phyloP scores from a whole-genome alignment of 306 rosid species.

The Parietaria judaica region DNA sequence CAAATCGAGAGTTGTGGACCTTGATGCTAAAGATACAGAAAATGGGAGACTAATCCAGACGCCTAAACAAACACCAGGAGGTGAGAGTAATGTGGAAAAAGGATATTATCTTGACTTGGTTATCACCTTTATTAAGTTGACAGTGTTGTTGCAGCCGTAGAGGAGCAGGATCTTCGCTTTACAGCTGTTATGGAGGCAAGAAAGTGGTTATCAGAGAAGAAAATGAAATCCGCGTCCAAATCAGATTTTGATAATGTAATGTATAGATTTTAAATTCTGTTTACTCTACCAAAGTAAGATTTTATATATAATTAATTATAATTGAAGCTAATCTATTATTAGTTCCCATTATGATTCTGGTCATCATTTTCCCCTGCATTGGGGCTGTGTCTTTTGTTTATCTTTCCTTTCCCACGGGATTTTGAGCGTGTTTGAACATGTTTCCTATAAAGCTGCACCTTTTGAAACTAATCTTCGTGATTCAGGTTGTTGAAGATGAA shows the following conservation, averaged over 20 bases:
- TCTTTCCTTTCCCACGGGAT: neutral
- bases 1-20: constrained; percentile 68
- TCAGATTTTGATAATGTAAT: constrained; percentile 45
- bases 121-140: neutral
- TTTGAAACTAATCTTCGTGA: neutral
- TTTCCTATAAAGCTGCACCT: too few species aligned
- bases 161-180: constrained; percentile 45
- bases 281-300: constrained; percentile 42
- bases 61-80: constrained; percentile 27
- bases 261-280: constrained; percentile 27
- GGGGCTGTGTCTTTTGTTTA: neutral
- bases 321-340: neutral
- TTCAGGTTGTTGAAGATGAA: constrained; percentile 59
- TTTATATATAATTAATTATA: constrained; percentile 7
- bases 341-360: neutral
- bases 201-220: constrained; percentile 77
- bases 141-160: constrained; percentile 27
- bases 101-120: neutral
- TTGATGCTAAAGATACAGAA: constrained; percentile 29
- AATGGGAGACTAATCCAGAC: constrained; percentile 38
- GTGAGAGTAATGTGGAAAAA: constrained; percentile 19
- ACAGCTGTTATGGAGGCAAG: constrained; percentile 81
- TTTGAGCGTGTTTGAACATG: too few species aligned
- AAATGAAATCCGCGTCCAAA: constrained; percentile 47
- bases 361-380: neutral